These are phyloP conservation scores for Cystobasidiopsis lactophilus DNA, from an alignment of 768 basidiomycete genomes.

Conservation along the genomic window DNA sequence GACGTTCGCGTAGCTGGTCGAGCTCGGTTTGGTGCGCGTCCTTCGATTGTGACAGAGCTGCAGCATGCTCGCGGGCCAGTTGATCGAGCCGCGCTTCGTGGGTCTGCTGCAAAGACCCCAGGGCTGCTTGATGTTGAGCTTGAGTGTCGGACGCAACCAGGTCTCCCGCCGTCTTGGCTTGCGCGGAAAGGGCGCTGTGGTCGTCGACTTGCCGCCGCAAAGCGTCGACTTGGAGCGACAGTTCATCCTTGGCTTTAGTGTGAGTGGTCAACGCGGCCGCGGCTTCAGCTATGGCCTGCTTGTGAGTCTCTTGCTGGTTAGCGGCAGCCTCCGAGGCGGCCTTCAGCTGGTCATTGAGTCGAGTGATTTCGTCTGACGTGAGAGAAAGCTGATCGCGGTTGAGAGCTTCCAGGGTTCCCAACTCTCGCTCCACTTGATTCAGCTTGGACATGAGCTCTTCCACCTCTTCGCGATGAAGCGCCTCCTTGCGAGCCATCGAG, in stretches of 20 bases:
- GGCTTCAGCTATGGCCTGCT: not conserved
- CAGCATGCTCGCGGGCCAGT: constrained; percentile 6
- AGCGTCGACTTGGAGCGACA: not conserved
- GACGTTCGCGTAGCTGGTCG: not conserved
- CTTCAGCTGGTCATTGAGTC: constrained; percentile 7
- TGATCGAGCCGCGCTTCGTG: not conserved
- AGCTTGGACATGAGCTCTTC: constrained; percentile 49
- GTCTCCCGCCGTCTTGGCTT: not conserved
- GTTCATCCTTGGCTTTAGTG: not conserved
- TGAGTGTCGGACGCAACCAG: constrained; percentile 35
- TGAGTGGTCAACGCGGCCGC: not conserved
- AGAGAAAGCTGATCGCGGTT: constrained; percentile 74
- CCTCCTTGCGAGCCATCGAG: constrained; percentile 97
- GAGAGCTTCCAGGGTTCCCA: constrained; percentile 57
- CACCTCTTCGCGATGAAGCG: constrained; percentile 59
- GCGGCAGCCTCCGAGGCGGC: not conserved
- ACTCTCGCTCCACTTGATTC: constrained; percentile 37
- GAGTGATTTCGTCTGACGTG: constrained; percentile 43
- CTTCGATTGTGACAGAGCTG: constrained; percentile 22
- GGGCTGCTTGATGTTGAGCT: constrained; percentile 33
- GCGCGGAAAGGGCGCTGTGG: not conserved
- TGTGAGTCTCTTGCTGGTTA: not conserved
- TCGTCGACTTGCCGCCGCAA: not conserved
- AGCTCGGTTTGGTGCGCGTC: not conserved
- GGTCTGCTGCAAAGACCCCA: no score